Evolutionary conservation across 495 filamentous ascomycete genomes (phyloP), one percentile per base, ranked within the genome.

Genomic region (Penicillium odoratum): DNA sequence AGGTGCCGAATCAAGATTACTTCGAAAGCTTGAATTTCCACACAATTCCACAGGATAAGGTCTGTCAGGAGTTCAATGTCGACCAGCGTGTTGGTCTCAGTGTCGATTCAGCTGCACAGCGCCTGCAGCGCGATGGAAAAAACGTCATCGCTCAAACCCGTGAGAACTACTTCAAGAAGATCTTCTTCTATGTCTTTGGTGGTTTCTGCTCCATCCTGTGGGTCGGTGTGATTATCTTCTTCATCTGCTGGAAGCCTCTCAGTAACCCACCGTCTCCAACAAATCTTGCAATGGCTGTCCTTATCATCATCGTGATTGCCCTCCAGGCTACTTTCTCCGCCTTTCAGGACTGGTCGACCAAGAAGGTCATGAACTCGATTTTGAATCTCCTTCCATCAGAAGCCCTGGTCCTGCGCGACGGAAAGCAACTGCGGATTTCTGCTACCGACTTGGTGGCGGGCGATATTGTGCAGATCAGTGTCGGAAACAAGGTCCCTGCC

Each of bases 181-280:
- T 82, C 25, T 74, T 90, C 7, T 79, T 79, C 21, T 91, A 91
- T 65, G 81, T 90, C 66, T 91, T 89, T 65, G 84, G 83, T 50
- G 89, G 88, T 8, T 91, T 91, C 58, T 88, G 88, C n/a, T 81
- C 85, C 1, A 73, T 91, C 15, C 79, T 91, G 2, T 80, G 89
- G 53, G 69, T 86, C 16, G 87, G 85, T 16, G 77, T 82, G 16
- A 78, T 90, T 49, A 78, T 92, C 21, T 86, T 90, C 61, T 88
- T 89, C 64, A 69, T 91, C 47, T 81, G 84, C 9, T 92, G 86
- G 87, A 83, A 82, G 51, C 88, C 89, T 3, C 84, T 91, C n/a
- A 86, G 88, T 42, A 61, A 88, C 18, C 88, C 88, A 0, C 87
- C 87, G 3, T 77, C 85, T 0, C 56, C 74, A 13, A 82, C 87